Conservation (phyloP, 805 yeast genomes). For the Metschnikowia hibisci region DNA sequence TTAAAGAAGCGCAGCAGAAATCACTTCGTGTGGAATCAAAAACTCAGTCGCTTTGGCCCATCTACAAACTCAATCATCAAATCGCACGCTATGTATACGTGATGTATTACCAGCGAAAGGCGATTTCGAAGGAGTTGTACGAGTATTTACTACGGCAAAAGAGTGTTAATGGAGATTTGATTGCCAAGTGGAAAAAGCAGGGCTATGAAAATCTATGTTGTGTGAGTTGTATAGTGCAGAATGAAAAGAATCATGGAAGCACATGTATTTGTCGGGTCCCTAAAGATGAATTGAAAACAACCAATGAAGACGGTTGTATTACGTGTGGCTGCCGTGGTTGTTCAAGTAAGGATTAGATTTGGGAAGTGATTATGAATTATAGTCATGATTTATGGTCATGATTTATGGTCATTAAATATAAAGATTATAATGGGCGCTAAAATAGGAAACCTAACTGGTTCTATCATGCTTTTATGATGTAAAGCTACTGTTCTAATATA, state of each 20-base stretch:
- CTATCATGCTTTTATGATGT: too few relatives aligned
- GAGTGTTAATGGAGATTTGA: constrained; percentile 62
- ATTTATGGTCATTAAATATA: too few relatives aligned
- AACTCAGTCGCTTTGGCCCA: constrained; percentile 60
- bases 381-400: too few relatives aligned
- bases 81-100: constrained; percentile 73
- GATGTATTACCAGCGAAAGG: constrained; percentile 64
- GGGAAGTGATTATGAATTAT: too few relatives aligned
- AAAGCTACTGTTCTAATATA: too few relatives aligned
- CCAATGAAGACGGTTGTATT: constrained; percentile 47
- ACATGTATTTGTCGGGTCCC: constrained; percentile 89
- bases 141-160: constrained; percentile 68
- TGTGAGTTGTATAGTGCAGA: constrained; percentile 64
- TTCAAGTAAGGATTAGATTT: constrained; percentile 68
- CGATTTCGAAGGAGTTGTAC: constrained; percentile 64
- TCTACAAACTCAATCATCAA: constrained; percentile 67
- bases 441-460: too few relatives aligned
- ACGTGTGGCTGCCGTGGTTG: constrained; percentile 88
- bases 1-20: constrained; percentile 46
- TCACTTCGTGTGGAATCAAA: constrained; percentile 43
- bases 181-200: constrained; percentile 77
- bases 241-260: constrained; percentile 54
- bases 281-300: constrained; percentile 43
- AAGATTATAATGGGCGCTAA: too few relatives aligned
- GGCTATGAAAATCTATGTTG: constrained; percentile 90